Base-by-base conservation (phyloP, 2,329 filamentous ascomycete genomes). In the Raffaelea albimanens region DNA sequence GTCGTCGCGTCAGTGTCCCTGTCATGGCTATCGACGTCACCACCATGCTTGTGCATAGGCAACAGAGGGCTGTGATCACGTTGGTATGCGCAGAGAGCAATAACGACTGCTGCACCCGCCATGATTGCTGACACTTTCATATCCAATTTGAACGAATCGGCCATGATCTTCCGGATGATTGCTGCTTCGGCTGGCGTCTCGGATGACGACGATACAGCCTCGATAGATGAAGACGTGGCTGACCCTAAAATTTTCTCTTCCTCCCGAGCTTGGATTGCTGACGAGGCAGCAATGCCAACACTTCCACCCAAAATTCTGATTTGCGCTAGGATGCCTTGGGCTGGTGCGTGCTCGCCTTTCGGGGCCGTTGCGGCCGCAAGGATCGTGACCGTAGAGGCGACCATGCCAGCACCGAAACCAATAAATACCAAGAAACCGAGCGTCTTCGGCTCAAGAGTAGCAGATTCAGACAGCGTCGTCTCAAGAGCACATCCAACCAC, bases 261-360 rank as follows among this genome's bases (percentile, higher is more conserved):
- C 54, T 56, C 63, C 44, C 50, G 61, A 40, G 54, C 63, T 4
- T 75, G 55, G 16, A 76, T 63, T 16, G 70, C 69, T 1, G 74
- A 70, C 19, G 72, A 77, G 1, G 69, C 65, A 3, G 75, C 71
- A 45, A 78, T 75, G 3, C 75, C 75, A 23, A 78, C 61, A 48
- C 73, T 76, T 5, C 75, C 74, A 4, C 75, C 75, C 0, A 77
- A 61, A 20, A 78, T 67, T 29, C 74, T 67, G 21, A 68, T 58
- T 47, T 78, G 73, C 0, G 73, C 69, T 13, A 77, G 56, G 36
- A 78, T 69, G 1, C 72, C 75, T 52, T 78, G 75, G 0, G 73
- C 71, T 2, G 51, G 50, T 1, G 53, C 72, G 50, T 71, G 69
- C 25, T 77, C 69, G 25, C 59, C 56, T 13, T 66, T 58, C 0